Percentiles rank a stretch among this genome's conserved stretches.
phyloP scores from a whole-genome alignment of 2,329 filamentous ascomycete genomes.

The Epicoccum nigrum region DNA sequence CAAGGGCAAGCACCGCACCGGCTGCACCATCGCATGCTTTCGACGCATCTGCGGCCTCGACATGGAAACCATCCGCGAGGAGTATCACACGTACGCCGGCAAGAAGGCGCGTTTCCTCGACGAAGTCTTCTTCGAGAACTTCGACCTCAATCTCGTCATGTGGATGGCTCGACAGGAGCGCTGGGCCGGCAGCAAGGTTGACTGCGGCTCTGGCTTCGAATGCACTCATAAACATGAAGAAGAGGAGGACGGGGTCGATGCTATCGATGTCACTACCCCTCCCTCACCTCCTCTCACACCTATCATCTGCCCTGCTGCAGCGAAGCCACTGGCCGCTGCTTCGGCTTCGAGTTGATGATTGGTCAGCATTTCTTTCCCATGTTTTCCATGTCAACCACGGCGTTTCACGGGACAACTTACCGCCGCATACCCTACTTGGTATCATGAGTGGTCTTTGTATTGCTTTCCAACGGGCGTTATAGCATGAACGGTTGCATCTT shows the following conservation, averaged over 20 bases:
- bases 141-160: constrained; percentile 51
- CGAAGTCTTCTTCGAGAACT: constrained; percentile 53
- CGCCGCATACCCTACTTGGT: no score
- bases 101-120: constrained; percentile 58
- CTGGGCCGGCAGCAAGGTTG: constrained; percentile 30
- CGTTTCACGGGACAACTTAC: no score
- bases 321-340: constrained; percentile 19
- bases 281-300: constrained; percentile 33
- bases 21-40: constrained; percentile 82
- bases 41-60: constrained; percentile 73
- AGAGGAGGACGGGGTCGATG: neutral
- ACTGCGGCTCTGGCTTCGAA: constrained; percentile 8
- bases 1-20: constrained; percentile 90
- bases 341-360: neutral
- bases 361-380: neutral
- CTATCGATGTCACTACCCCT: constrained; percentile 23
- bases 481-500: no score
- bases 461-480: no score
- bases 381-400: neutral
- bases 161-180: constrained; percentile 45
- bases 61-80: constrained; percentile 66
- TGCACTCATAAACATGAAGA: constrained; percentile 10
- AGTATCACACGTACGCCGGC: constrained; percentile 70
- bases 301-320: constrained; percentile 17
- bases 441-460: no score